Base-by-base conservation (phyloP, 2,329 filamentous ascomycete species). In the Ceratocystis papillata region DNA sequence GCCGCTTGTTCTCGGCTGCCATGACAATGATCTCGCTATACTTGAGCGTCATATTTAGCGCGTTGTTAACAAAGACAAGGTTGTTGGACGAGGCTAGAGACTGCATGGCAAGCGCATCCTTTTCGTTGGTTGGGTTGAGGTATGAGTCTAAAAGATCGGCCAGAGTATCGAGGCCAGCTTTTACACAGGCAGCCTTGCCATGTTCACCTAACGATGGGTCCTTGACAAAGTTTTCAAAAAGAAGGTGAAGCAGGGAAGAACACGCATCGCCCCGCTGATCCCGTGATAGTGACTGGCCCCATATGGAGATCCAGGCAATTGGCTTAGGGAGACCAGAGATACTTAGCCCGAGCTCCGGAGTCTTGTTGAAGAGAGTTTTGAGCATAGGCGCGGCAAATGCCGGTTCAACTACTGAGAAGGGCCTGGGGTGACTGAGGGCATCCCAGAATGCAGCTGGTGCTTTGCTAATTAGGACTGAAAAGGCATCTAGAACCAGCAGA, bases 371-470 rank as follows among this genome's bases (percentile, higher is more conserved):
- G 5, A 89, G 73, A n/a, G 76, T 76, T 44, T 80, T 80, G 70
- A 89, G 84, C 2, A 83, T 80, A 6, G 86, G 85, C 69, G 88
- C 91, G 67, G 82, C 83, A 71, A 94, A 89, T 55, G 96, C 83
- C 69, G 91, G 83, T 73, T 96, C 91, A n/a, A 90, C 84, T 61
- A 97, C 84, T 44, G 87, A 85, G 53, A 86, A 86, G 2, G 90
- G 87, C 0, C 89, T 87, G 63, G 93, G 89, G 37, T 90, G 84
- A 63, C 88, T 87, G 76, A 96, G 87, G 1, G 90, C 87, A 71
- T 90, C 87, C 93, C 93, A 96, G 71, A 96, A 94, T 57, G 89
- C 88, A 65, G 82, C 83, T 0, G 90, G 82, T 0, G 89, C 87
- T 71, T 89, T 91, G 69, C 86, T 82, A 64, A 96, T 78, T 17